phyloP scores from a whole-genome alignment of 1,284 basidiomycete species.

The Cutaneotrichosporon cutaneum region DNA sequence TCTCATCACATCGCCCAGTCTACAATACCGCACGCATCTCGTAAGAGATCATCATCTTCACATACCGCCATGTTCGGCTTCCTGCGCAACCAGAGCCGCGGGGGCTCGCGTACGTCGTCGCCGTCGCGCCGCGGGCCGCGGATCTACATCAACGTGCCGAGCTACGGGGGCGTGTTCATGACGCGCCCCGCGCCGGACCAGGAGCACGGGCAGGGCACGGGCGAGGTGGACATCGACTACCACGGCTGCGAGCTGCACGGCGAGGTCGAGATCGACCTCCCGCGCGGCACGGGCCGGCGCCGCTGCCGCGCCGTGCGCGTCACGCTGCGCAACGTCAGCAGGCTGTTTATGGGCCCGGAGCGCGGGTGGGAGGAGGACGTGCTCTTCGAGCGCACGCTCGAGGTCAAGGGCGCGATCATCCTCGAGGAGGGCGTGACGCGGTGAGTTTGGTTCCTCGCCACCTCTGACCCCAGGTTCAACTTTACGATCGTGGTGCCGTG shows the following conservation, averaged over 20 bases:
- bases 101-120: conserved; percentile 15
- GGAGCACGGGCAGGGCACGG: not conserved
- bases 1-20: not conserved
- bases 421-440: conserved; percentile 35
- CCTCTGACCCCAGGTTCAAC: conserved; percentile 23
- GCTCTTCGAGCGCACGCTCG: conserved; percentile 32
- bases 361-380: conserved; percentile 35
- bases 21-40: no score
- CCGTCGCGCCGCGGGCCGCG: conserved; percentile 14
- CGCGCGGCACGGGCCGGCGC: conserved; percentile 23
- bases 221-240: not conserved
- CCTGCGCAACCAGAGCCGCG: conserved; percentile 16
- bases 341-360: conserved; percentile 30
- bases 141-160: conserved; percentile 25
- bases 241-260: conserved; percentile 25
- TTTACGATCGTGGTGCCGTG: conserved; percentile 35
- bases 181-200: conserved; percentile 9
- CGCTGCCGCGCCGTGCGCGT: conserved; percentile 39
- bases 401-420: conserved; percentile 29
- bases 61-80: conserved; percentile 16
- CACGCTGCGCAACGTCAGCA: conserved; percentile 24
- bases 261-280: conserved; percentile 34
- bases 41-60: not conserved
- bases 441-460: conserved; percentile 16
- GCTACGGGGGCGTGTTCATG: conserved; percentile 28